Percentiles rank a stretch among this genome's conserved stretches.
Conservation (phyloP, 495 filamentous ascomycete species). For the Neurospora sp. region DNA sequence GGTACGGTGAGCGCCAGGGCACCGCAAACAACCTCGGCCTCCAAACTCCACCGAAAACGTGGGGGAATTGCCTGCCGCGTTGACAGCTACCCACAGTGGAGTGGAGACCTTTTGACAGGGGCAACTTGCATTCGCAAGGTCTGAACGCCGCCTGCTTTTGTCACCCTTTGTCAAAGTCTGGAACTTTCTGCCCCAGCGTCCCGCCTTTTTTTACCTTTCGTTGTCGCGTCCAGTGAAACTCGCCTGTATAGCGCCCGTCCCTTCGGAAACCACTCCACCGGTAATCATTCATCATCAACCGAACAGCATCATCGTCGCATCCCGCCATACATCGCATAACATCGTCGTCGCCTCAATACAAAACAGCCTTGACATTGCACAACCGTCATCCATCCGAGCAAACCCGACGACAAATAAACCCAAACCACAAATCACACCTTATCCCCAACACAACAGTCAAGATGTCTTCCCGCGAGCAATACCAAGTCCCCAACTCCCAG, state of each 20-base stretch:
- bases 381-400: not conserved
- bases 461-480: slow-evolving; percentile 48
- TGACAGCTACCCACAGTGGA: not conserved
- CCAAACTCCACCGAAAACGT: not conserved
- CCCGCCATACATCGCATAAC: not conserved
- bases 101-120: not conserved
- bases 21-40: not conserved
- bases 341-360: not conserved
- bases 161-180: not conserved
- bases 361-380: too few species aligned
- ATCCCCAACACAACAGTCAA: not conserved
- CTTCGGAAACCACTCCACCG: not conserved
- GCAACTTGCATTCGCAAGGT: not conserved
- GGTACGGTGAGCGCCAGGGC: not conserved
- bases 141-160: not conserved
- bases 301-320: not conserved
- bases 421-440: not conserved
- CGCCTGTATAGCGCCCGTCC: not conserved
- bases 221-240: not conserved
- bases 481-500: slow-evolving; percentile 39
- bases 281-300: not conserved
- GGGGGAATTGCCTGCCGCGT: not conserved
- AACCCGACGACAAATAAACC: not conserved
- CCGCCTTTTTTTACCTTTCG: slow-evolving; percentile 10
- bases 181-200: not conserved